Evolutionary conservation across 2,329 filamentous ascomycete genomes (phyloP), one percentile per base, ranked within the genome.

Genomic region (Neopestalotiopsis sp.): DNA sequence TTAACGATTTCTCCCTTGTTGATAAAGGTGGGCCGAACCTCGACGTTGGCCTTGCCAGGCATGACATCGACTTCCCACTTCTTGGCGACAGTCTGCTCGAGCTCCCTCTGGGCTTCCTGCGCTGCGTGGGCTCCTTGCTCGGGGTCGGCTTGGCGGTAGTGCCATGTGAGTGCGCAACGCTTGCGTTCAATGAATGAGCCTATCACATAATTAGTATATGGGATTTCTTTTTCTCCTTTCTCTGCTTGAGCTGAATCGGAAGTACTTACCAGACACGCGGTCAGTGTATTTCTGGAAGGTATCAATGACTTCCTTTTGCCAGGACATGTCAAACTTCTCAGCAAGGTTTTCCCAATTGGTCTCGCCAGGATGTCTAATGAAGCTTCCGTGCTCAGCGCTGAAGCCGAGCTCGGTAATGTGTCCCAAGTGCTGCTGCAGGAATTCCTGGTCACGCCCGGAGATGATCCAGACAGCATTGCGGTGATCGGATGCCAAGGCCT

Each of bases 1-100:
- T 94, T 95, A 17, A 91, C 93, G 72, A 98, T 98, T 81, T 97
- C 94, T 38, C 96, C 96, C 85, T 99, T 99, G 87, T 98, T 98
- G 83, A 99, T 94, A 76, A 97, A 97, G 0, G 91, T 95, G 34
- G 95, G 95, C n/a, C 96, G 91, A 40, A 98, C 95, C 81, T 99
- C 96, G 32, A 99, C 86, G 78, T 98, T 98, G 71, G 95, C 95
- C 83, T 98, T 99, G 75, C 96, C 96, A 0, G 91, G 89, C 94
- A 98, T 98, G 70, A 99, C 94, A 76, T 98, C 95, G 3, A 98
- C 93, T 62, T 97, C 94, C 88, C 92, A 97, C 72, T 90, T 90
- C 77, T 90, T 92, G 65, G 85, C 90, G 0, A 97, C 92, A 0
- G 90, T 93, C 4, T 87, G 84, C 78, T 97, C 92, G 17, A 99